Evolutionary conservation across 2,329 filamentous ascomycete species (phyloP).

Genomic region (Colletotrichum sp.): DNA sequence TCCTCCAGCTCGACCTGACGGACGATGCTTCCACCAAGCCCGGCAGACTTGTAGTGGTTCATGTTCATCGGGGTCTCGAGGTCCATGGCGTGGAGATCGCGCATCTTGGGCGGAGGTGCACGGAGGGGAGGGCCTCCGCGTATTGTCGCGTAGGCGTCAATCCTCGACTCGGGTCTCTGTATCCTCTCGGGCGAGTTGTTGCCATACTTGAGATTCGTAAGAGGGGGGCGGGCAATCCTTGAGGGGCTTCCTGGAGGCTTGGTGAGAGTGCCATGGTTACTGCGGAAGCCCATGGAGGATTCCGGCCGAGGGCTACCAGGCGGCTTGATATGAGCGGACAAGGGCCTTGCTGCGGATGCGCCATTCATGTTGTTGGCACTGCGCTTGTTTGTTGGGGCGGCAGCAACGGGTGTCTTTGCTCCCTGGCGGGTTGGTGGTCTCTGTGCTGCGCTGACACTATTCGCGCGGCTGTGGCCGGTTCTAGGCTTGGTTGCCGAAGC

Average conservation of each 20-base stretch:
- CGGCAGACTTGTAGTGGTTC: constrained; percentile 53
- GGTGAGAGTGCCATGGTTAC: constrained; percentile 22
- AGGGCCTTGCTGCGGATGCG: constrained; percentile 9
- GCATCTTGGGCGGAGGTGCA: constrained; percentile 90
- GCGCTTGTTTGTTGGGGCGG: constrained; percentile 35
- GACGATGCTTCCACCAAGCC: constrained; percentile 60
- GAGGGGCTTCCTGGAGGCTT: constrained; percentile 60
- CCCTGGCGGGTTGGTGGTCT: constrained; percentile 23
- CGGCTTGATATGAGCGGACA: constrained; percentile 19
- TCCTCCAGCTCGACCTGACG: constrained; percentile 77
- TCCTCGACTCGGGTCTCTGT: constrained; percentile 44
- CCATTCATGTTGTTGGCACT: constrained; percentile 24
- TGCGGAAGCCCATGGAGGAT: constrained; percentile 19
- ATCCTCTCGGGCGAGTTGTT: constrained; percentile 82
- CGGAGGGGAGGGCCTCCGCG: constrained; percentile 62
- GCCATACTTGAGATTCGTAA: constrained; percentile 72
- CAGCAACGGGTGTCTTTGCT: constrained; percentile 60
- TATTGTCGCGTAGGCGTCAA: constrained; percentile 41
- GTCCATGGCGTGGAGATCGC: constrained; percentile 68
- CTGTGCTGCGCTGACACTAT: constrained; percentile 34
- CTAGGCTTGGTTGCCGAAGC: constrained; percentile 46
- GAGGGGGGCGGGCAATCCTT: constrained; percentile 71
- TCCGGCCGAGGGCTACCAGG: neutral
- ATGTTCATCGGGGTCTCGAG: constrained; percentile 53
- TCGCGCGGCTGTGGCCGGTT: constrained; percentile 37